phyloP scores from a whole-genome alignment of 176 grass and related monocot genomes.

The Cenchrus purpureus region DNA sequence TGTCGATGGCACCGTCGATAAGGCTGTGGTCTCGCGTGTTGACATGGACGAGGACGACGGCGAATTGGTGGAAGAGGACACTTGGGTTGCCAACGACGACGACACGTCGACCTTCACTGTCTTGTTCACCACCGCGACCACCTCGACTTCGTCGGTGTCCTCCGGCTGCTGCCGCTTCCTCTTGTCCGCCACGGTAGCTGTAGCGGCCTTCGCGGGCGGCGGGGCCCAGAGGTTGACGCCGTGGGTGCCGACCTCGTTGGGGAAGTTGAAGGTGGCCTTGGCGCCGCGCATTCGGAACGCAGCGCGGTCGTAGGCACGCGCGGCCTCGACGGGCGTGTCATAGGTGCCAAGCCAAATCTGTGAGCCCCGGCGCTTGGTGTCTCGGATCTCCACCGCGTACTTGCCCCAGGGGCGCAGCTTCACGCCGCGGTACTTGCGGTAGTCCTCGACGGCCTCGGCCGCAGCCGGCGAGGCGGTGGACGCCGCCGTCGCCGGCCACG shows the following conservation, averaged over 20 bases:
- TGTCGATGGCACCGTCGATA: constrained; percentile 39
- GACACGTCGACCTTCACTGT: constrained; percentile 20
- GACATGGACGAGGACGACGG: constrained; percentile 26
- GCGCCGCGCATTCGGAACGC: constrained; percentile 73
- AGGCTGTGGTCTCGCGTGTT: constrained; percentile 21
- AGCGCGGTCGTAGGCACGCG: constrained; percentile 74
- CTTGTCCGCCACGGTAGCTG: constrained; percentile 4
- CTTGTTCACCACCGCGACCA: constrained; percentile 36
- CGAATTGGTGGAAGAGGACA: neutral
- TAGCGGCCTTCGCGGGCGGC: neutral
- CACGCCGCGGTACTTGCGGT: constrained; percentile 72
- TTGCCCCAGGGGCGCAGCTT: constrained; percentile 80
- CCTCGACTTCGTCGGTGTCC: constrained; percentile 12
- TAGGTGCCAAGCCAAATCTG: constrained; percentile 87
- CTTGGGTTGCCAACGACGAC: neutral
- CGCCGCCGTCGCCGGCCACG: neutral
- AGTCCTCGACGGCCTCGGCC: constrained; percentile 18
- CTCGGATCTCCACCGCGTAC: constrained; percentile 93
- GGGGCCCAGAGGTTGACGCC: constrained; percentile 31
- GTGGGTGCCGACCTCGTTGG: constrained; percentile 66
- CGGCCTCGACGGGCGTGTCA: constrained; percentile 65
- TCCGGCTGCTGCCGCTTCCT: constrained; percentile 34
- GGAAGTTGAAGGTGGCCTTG: constrained; percentile 88
- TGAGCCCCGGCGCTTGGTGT: constrained; percentile 65
- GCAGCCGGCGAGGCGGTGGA: neutral